Evolutionary conservation across 345 rosid species (phyloP).

Genomic region (Microthlaspi erraticum): DNA sequence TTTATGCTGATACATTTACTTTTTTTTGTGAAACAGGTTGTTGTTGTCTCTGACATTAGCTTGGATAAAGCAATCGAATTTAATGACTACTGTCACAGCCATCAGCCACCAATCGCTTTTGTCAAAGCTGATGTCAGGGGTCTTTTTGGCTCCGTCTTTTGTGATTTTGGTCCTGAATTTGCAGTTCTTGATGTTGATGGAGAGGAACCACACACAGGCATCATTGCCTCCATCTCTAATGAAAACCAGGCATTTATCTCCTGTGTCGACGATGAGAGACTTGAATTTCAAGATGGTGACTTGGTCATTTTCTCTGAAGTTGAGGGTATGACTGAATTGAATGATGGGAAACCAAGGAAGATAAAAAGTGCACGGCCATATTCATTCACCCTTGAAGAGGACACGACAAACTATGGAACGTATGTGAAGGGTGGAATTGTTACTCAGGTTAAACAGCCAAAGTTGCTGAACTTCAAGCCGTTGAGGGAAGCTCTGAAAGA

Average conservation of each 20-base stretch:
- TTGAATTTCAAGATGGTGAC: conserved; percentile 97
- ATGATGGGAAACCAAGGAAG: conserved; percentile 97
- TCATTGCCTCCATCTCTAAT: conserved; percentile 91
- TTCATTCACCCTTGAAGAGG: conserved; percentile 91
- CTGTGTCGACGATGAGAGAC: conserved; percentile 97
- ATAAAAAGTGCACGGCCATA: conserved; percentile 82
- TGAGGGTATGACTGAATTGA: conserved; percentile 89
- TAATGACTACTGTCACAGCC: conserved; percentile 82
- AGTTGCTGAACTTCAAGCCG: conserved; percentile 83
- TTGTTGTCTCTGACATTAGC: conserved; percentile 84
- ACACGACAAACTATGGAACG: conserved; percentile 63
- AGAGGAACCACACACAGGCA: conserved; percentile 93
- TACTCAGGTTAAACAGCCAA: conserved; percentile 92
- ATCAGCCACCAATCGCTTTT: conserved; percentile 89
- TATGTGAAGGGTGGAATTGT: conserved; percentile 95
- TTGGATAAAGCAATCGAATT: conserved; percentile 78
- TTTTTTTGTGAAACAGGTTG: conserved; percentile 67
- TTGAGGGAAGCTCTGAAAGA: conserved; percentile 83
- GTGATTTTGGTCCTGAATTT: conserved; percentile 96
- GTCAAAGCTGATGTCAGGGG: conserved; percentile 95
- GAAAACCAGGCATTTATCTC: conserved; percentile 86
- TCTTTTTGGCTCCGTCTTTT: conserved; percentile 92
- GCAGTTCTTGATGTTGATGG: conserved; percentile 95
- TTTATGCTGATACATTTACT: conserved; percentile 21
- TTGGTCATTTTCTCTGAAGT: conserved; percentile 95